Conservation (phyloP, 768 basidiomycete species). For the Antrodiella citrinella region DNA sequence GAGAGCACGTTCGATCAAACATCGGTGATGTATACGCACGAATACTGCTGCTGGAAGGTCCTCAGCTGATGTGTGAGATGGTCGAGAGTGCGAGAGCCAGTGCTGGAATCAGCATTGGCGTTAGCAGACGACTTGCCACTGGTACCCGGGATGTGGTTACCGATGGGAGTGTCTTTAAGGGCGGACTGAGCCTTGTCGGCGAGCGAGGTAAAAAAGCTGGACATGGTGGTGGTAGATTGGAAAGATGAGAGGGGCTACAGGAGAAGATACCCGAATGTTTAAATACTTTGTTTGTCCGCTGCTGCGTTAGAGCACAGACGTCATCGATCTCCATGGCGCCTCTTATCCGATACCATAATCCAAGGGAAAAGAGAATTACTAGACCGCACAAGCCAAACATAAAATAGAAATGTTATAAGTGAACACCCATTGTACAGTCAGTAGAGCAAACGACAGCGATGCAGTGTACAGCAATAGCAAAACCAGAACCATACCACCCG, state of each 20-base stretch:
- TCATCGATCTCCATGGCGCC: too few species aligned
- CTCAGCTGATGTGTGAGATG: constrained; percentile 67
- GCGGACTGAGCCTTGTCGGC: constrained; percentile 75
- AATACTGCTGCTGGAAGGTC: constrained; percentile 66
- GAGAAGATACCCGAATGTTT: too few species aligned
- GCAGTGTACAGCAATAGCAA: constrained; percentile 1
- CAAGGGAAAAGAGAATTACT: too few species aligned
- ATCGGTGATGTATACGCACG: constrained; percentile 29
- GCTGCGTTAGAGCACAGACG: too few species aligned
- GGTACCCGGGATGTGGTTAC: constrained; percentile 41
- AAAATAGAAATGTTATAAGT: too few species aligned
- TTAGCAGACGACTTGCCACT: constrained; percentile 5
- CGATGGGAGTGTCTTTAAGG: constrained; percentile 53
- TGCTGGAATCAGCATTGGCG: constrained; percentile 11
- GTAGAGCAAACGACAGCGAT: not conserved
- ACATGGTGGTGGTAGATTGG: constrained; percentile 31
- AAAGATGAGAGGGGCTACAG: too few species aligned
- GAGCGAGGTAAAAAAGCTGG: constrained; percentile 55
- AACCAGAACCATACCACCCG: not conserved
- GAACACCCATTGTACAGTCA: not conserved
- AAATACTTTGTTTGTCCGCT: too few species aligned
- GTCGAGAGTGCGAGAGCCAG: constrained; percentile 40
- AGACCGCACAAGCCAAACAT: too few species aligned
- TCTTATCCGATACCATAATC: too few species aligned
- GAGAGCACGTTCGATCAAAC: too few species aligned